A percentile compares a stretch with the other conserved stretches of the same genome.
phyloP scores from a whole-genome alignment of 2,329 filamentous ascomycete species.

The Rhynchosporium agropyri region DNA sequence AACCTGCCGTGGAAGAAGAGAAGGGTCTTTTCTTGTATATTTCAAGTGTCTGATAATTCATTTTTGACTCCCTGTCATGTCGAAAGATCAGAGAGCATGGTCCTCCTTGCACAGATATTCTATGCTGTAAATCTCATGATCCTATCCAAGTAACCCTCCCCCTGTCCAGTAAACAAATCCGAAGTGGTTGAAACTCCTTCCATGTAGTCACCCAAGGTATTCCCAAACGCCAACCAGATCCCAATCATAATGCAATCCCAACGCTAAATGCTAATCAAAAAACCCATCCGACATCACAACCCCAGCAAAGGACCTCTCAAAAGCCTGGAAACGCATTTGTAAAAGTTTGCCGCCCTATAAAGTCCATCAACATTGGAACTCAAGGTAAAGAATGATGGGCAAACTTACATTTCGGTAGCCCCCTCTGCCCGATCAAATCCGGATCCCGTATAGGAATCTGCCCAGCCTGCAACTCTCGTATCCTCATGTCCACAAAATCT shows the following conservation, averaged over 20 bases:
- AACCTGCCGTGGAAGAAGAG: no score
- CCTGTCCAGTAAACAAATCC: neutral
- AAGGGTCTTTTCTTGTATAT: no score
- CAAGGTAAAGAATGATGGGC: neutral
- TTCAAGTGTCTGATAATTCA: no score
- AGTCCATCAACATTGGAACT: constrained; percentile 15
- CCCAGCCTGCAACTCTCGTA: constrained; percentile 34
- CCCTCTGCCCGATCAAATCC: constrained; percentile 28
- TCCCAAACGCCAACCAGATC: constrained; percentile 14
- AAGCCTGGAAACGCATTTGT: constrained; percentile 39
- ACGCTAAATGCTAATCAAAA: constrained; percentile 27
- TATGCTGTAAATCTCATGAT: no score
- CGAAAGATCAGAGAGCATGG: neutral
- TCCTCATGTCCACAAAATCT: constrained; percentile 34
- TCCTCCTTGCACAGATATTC: neutral
- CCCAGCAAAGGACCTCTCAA: constrained; percentile 21
- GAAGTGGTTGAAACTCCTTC: neutral
- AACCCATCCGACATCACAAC: neutral
- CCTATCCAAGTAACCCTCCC: neutral
- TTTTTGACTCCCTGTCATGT: no score
- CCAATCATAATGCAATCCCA: constrained; percentile 19
- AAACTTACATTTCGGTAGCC: constrained; percentile 31
- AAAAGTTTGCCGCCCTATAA: constrained; percentile 33
- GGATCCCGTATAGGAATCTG: constrained; percentile 35
- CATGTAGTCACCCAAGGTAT: constrained; percentile 16